A percentile compares a stretch with the other conserved stretches of the same genome.
phyloP scores from a whole-genome alignment of 129 eudicot genomes.

The Helianthus annuus region HanXRQr2.0-SUNRISE NC_035438.2:23277721-23278220 shows the following conservation, averaged over 20 bases:
- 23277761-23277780: constrained; percentile 37
- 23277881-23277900: constrained; percentile 97
- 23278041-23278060: constrained; percentile 98
- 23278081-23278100: constrained; percentile 97
- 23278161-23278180: background rate
- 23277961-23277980: background rate
- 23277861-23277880: constrained; percentile 93
- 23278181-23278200: constrained; percentile 16
- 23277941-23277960: constrained; percentile 70
- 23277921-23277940: constrained; percentile 98
- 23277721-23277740: constrained; percentile 41
- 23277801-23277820: constrained; percentile 30
- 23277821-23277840: constrained; percentile 66
- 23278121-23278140: background rate
- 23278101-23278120: constrained; percentile 94
- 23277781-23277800: constrained; percentile 27
- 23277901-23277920: constrained; percentile 93
- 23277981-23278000: background rate
- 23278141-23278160: background rate
- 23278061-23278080: constrained; percentile 99
- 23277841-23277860: constrained; percentile 73
- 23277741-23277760: constrained; percentile 35
- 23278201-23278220: constrained; percentile 36
- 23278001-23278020: constrained; percentile 13
- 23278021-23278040: constrained; percentile 50